Evolutionary conservation across 331 rosid genomes (phyloP).

Genomic region (Phaseolus coccineus): DNA sequence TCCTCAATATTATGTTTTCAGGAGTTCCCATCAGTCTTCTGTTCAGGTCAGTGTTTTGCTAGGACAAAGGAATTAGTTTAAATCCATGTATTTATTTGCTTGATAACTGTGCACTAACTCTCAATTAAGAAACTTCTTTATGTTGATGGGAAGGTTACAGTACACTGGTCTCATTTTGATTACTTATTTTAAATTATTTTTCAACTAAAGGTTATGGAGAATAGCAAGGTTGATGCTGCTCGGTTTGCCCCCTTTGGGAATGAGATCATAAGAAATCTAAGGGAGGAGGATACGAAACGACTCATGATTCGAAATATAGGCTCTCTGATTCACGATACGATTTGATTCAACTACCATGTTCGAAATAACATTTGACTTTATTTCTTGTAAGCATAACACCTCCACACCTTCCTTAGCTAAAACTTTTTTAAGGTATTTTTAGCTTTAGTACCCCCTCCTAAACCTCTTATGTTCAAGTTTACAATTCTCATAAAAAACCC

Average conservation of each 20-base stretch:
- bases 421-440: too few species aligned
- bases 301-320: too few species aligned
- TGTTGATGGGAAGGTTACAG: constrained; percentile 12
- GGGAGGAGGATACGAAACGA: constrained; percentile 74
- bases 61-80: constrained; percentile 6
- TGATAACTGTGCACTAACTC: neutral
- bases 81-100: constrained; percentile 19
- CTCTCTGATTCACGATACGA: too few species aligned
- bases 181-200: too few species aligned
- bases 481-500: too few species aligned
- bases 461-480: too few species aligned
- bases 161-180: neutral
- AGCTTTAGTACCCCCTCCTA: too few species aligned
- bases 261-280: constrained; percentile 77
- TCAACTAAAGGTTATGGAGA: neutral
- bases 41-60: constrained; percentile 63
- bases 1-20: constrained; percentile 50
- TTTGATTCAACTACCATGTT: too few species aligned
- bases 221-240: constrained; percentile 76
- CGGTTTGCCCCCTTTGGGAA: constrained; percentile 95
- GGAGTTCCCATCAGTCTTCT: constrained; percentile 59
- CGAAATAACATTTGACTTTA: too few species aligned
- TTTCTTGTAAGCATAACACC: too few species aligned
- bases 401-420: too few species aligned
- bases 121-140: too few species aligned